Evolutionary conservation across 768 basidiomycete genomes (phyloP).

Genomic region (Lactifluus hygrophoroides): DNA sequence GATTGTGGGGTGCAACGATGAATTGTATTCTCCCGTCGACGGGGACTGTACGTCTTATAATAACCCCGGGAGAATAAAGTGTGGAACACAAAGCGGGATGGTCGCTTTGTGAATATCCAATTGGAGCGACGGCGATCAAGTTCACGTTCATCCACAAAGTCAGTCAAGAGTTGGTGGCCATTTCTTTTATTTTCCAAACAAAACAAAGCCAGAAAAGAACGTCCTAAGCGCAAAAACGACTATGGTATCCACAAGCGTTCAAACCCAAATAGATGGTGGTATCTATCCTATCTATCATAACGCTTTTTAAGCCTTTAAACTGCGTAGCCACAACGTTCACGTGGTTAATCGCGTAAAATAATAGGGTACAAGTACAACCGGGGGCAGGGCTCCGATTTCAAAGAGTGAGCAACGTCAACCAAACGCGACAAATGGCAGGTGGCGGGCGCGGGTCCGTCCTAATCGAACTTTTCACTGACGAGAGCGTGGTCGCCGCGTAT

Average conservation of each 20-base stretch:
- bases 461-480: not conserved
- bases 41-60: not conserved
- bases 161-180: too few species aligned
- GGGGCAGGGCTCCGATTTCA: not conserved
- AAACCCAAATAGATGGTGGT: too few species aligned
- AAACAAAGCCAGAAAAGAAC: not conserved
- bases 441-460: not conserved
- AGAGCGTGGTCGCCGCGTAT: slow-evolving; percentile 1
- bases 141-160: not conserved
- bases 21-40: too few species aligned
- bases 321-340: too few species aligned
- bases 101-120: too few species aligned
- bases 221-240: too few species aligned
- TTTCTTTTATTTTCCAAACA: too few species aligned
- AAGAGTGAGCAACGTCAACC: not conserved
- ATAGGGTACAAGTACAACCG: not conserved
- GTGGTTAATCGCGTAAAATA: not conserved
- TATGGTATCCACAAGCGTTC: too few species aligned
- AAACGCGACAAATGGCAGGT: not conserved
- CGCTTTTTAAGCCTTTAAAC: too few species aligned
- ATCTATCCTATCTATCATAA: too few species aligned
- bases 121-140: not conserved
- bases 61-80: too few species aligned
- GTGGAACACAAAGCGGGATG: too few species aligned
- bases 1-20: not conserved